phyloP scores from a whole-genome alignment of 306 rosid genomes.

The Parietaria judaica region DNA sequence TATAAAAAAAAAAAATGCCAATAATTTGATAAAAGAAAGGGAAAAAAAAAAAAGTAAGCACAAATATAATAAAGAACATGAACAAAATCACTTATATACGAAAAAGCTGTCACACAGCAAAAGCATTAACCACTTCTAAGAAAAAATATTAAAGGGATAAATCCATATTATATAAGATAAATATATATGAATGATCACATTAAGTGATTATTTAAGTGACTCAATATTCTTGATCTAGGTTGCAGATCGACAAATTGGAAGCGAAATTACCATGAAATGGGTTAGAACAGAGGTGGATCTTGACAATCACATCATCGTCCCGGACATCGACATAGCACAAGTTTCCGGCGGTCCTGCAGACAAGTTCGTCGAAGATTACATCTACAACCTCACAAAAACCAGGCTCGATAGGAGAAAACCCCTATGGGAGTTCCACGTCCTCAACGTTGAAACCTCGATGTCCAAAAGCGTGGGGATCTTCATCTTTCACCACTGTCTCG shows the following conservation, averaged over 20 bases:
- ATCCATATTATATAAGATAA: too few species aligned
- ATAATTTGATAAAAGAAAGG: too few species aligned
- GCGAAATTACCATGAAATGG: slow-evolving; percentile 19
- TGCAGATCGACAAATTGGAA: slow-evolving; percentile 13
- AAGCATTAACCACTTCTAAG: too few species aligned
- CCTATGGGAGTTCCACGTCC: slow-evolving; percentile 30
- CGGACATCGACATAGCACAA: not conserved
- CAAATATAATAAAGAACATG: too few species aligned
- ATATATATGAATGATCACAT: not conserved
- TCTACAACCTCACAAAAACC: slow-evolving; percentile 25
- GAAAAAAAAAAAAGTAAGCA: too few species aligned
- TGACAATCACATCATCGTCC: slow-evolving; percentile 7
- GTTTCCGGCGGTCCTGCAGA: not conserved
- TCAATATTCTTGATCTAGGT: slow-evolving; percentile 6
- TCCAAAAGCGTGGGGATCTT: slow-evolving; percentile 23
- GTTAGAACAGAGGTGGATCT: slow-evolving; percentile 23
- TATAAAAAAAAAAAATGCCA: too few species aligned
- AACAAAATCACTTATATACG: too few species aligned
- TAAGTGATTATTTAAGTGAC: too few species aligned
- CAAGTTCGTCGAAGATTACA: slow-evolving; percentile 27
- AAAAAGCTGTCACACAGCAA: too few species aligned
- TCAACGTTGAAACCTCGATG: slow-evolving; percentile 24
- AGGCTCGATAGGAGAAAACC: slow-evolving; percentile 20
- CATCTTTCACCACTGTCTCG: slow-evolving; percentile 32
- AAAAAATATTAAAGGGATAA: too few species aligned